Evolutionary conservation across 2,329 filamentous ascomycete species (phyloP).

Genomic region (Ophiosphaerella narmari): DNA sequence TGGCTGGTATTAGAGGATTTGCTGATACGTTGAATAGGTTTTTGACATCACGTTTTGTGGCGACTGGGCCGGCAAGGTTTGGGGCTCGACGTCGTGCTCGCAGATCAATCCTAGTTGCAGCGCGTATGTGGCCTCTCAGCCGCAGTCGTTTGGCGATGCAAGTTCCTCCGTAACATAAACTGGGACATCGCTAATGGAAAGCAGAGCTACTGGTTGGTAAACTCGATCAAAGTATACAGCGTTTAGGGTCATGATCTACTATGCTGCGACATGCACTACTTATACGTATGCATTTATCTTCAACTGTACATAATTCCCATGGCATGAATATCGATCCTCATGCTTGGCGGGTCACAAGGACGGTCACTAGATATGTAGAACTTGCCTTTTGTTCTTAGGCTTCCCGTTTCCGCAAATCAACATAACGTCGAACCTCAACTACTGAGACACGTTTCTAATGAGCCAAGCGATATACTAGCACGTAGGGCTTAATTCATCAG

Average conservation of each 20-base stretch:
- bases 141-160: constrained; percentile 43
- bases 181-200: constrained; percentile 7
- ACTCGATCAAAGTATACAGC: constrained; percentile 46
- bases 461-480: too few species aligned
- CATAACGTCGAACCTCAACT: neutral
- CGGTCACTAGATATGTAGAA: neutral
- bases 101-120: constrained; percentile 39
- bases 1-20: neutral
- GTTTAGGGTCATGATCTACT: constrained; percentile 16
- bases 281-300: neutral
- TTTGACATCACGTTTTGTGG: constrained; percentile 46
- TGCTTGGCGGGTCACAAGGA: neutral
- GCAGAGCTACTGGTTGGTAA: constrained; percentile 46
- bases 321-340: too few species aligned
- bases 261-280: neutral
- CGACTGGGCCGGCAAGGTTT: constrained; percentile 59
- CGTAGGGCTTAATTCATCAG: neutral
- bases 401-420: neutral
- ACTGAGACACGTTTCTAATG: too few species aligned
- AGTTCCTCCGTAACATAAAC: constrained; percentile 7
- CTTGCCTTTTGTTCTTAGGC: neutral
- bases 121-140: constrained; percentile 46
- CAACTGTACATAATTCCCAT: neutral
- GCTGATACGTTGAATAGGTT: neutral
- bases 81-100: constrained; percentile 38